Evolutionary conservation across 768 basidiomycete genomes (phyloP), one percentile per base, ranked within the genome.

Genomic region (Auriscalpium vulgare): DNA sequence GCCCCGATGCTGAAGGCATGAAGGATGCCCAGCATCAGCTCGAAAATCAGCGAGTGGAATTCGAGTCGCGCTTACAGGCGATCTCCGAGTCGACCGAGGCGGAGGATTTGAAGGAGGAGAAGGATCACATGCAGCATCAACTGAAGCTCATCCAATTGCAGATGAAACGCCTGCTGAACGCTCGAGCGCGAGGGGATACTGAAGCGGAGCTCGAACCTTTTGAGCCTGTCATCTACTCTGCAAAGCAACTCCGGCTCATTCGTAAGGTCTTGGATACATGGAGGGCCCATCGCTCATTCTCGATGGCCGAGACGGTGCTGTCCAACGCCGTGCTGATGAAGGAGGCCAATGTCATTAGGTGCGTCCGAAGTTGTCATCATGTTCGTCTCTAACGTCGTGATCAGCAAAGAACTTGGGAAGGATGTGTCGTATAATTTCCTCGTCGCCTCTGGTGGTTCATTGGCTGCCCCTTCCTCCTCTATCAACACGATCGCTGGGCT

Each of bases 301-400:
- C 86, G 0, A 95, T 98, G 91, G 91, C 95, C 1, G 95, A 98
- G 71, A 75, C 80, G 34, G 84, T 94, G 21, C 73, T 98, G 51
- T 85, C 87, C 7, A 87, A 81, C 66, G 95, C 95, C 10, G 85
- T 94, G 1, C 68, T 86, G 54, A 75, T 97, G 43, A 95, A 97
- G 70, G 97, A 99, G 71, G 95, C 93, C 6, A 97, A 97, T 69
- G 78, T 97, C 47, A 88, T 97, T 63, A 92, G 90, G 88, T 87
- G 59, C 47, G 78, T 45, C 17, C 10, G 37, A 47, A 62, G 44
- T 29, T 49, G 14, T 48, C 10, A 8, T 56, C 63, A 58, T 61
- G 48, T 58, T 49, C 23, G 29, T 16, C 46, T 5, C 44, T 65
- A 59, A 19, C 16, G 47, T 11, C 21, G 17, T 29, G 50, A 50